Percentiles rank a stretch among this genome's conserved stretches.
Evolutionary conservation across 345 rosid genomes (phyloP).

Genomic region (Salix suchowensis): DNA sequence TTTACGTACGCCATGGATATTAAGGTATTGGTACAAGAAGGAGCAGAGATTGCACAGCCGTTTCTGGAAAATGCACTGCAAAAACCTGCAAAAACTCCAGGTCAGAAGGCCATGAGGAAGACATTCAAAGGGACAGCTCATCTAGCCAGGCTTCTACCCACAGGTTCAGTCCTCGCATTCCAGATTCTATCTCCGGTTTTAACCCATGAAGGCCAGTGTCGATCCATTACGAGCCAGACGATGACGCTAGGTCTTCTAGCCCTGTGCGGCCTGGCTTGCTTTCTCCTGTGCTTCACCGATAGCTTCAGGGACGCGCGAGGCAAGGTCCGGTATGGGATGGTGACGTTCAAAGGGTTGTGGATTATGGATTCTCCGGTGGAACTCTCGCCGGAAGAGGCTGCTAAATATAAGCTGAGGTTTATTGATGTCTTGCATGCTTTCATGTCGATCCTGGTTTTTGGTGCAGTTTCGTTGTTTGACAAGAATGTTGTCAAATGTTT

Average conservation of each 20-base stretch:
- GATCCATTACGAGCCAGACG: constrained; percentile 30
- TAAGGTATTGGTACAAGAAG: background rate
- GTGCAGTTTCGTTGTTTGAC: constrained; percentile 55
- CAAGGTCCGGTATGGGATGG: constrained; percentile 70
- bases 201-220: constrained; percentile 65
- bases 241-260: constrained; percentile 39
- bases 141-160: constrained; percentile 57
- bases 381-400: constrained; percentile 35
- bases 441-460: constrained; percentile 53
- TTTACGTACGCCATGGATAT: background rate
- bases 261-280: constrained; percentile 47
- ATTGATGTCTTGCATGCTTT: constrained; percentile 63
- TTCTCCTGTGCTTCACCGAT: constrained; percentile 55
- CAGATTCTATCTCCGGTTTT: constrained; percentile 62
- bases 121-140: constrained; percentile 63
- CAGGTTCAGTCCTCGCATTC: constrained; percentile 66
- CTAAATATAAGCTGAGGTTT: constrained; percentile 38
- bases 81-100: constrained; percentile 40
- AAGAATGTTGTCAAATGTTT: constrained; percentile 59
- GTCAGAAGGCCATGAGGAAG: constrained; percentile 43
- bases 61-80: constrained; percentile 3
- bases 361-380: constrained; percentile 42
- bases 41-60: constrained; percentile 5
- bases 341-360: constrained; percentile 52
- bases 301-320: constrained; percentile 55